Evolutionary conservation across 352 stramenopile genomes (phyloP).

Genomic region (Pythium insidiosum): DNA sequence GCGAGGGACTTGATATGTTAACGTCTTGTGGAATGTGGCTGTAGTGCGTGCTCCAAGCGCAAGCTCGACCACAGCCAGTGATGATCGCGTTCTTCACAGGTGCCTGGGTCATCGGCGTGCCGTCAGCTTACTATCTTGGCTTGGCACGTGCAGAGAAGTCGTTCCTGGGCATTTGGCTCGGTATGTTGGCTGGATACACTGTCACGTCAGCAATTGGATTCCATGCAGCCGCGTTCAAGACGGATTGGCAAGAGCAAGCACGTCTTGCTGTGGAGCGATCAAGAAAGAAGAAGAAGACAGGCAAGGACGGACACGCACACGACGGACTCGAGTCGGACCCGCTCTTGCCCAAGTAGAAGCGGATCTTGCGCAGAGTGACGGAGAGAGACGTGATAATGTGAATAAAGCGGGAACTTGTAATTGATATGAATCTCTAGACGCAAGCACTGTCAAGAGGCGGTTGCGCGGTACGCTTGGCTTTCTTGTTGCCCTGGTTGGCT

Average conservation of each 20-base stretch:
- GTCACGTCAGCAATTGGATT: constrained; percentile 71
- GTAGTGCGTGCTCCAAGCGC: constrained; percentile 61
- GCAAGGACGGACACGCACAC: no score
- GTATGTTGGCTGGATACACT: constrained; percentile 60
- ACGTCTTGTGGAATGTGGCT: not conserved
- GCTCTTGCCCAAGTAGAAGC: constrained; percentile 4
- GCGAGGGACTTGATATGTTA: not conserved
- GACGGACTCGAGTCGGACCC: constrained; percentile 9
- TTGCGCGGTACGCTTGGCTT: constrained; percentile 3
- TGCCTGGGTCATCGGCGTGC: constrained; percentile 73
- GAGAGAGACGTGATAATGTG: no score
- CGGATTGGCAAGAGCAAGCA: constrained; percentile 54
- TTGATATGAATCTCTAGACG: no score
- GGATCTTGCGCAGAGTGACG: no score
- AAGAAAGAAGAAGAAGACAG: constrained; percentile 12
- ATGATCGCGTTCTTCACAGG: constrained; percentile 50
- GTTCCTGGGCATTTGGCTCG: constrained; percentile 70
- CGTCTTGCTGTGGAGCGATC: constrained; percentile 44
- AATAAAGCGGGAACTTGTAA: no score
- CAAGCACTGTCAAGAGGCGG: no score
- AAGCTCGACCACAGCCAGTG: constrained; percentile 39
- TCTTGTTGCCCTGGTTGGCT: constrained; percentile 9
- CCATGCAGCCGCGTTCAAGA: constrained; percentile 36
- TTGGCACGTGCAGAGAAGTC: constrained; percentile 20
- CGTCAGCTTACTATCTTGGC: constrained; percentile 59